Base-by-base conservation (phyloP, 2,329 filamentous ascomycete species). In the Penicillium digitatum region DNA sequence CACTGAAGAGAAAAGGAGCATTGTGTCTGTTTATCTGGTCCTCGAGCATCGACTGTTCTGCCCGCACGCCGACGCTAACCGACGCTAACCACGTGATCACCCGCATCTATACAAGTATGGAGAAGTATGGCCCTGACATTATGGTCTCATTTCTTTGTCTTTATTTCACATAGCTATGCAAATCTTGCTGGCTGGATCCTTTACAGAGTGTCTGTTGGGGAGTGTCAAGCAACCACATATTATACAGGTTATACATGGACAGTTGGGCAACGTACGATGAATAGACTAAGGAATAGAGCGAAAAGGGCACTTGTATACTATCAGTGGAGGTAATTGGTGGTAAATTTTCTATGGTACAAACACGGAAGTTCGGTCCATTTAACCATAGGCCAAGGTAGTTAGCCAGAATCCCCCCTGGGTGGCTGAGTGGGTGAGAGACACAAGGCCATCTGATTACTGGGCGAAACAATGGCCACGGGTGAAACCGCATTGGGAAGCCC, bases 21-120 rank as follows among this genome's bases (percentile, higher is more conserved):
- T 56, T 54, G 43, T 47, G 48, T 58, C 62, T 62, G 27, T 52
- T 62, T 61, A 57, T 57, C 48, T 42, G 32, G 37, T 31, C 24
- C 37, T 48, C 35, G 26, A 54, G 6, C 8, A 56, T 48, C 43
- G 44, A 47, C 38, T 52, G 46, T 51, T 34, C 46, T 50, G 45
- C 51, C 45, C 50, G 40, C 48, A 51, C 53, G 56, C 63, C 63
- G 63, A 65, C 20, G 62, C 52, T 65, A 65, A 63, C 63, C 63
- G 62, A 58, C 11, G 54, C 26, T 52, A 57, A 40, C 51, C 63
- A 64, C 60, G 62, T 64, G 63, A 64, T 52, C 50, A 51, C 58
- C 60, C 62, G 58, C 60, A 62, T 60, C 20, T 34, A 22, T 37
- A 47, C 8, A 32, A 32, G 22, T 32, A 48, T 54, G 26, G 48